Evolutionary conservation across 148 eudicot genomes (phyloP).

Genomic region (Nepenthes mirabilis): DNA sequence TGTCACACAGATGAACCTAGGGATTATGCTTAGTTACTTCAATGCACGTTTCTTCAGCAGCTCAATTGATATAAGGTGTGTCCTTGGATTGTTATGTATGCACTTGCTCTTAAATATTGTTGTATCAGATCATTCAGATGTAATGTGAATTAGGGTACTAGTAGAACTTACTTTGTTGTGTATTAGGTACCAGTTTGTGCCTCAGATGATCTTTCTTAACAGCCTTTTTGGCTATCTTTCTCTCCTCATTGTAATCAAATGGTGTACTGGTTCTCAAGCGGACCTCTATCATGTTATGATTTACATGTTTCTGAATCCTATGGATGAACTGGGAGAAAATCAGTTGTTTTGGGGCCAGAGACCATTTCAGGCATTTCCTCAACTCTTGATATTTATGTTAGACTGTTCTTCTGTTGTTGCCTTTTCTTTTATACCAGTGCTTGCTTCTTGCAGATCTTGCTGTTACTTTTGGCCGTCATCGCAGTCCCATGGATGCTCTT

Average conservation of each 20-base stretch:
- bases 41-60: constrained; percentile 73
- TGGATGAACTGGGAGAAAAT: constrained; percentile 92
- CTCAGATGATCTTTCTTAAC: constrained; percentile 95
- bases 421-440: constrained; percentile 1
- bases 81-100: constrained; percentile 7
- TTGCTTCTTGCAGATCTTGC: constrained; percentile 46
- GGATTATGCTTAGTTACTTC: constrained; percentile 85
- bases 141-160: not conserved
- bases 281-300: constrained; percentile 99
- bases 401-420: not conserved
- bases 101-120: constrained; percentile 1
- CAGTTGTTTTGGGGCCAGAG: constrained; percentile 94
- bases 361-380: constrained; percentile 61
- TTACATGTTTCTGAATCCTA: constrained; percentile 96
- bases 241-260: constrained; percentile 76
- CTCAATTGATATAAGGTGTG: constrained; percentile 77
- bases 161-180: constrained; percentile 8
- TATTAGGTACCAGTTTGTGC: constrained; percentile 87
- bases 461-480: constrained; percentile 72
- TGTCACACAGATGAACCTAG: constrained; percentile 85
- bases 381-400: constrained; percentile 2
- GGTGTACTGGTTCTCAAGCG: constrained; percentile 97
- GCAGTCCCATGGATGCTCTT: constrained; percentile 99
- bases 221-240: constrained; percentile 99
- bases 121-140: not conserved